phyloP scores from a whole-genome alignment of 768 basidiomycete species.

The Mycena alexandri region DNA sequence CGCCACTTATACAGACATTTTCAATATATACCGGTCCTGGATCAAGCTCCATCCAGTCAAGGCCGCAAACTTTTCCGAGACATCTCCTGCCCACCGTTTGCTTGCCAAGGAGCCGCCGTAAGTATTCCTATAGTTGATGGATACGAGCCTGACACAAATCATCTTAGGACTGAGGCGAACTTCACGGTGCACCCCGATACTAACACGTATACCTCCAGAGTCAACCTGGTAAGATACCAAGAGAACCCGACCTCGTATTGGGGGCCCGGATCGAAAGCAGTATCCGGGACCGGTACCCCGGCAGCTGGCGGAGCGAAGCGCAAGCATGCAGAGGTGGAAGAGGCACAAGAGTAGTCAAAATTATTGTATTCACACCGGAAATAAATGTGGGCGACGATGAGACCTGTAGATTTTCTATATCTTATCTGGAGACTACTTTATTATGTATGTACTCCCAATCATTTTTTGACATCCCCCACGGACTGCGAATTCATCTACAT shows the following conservation, averaged over 20 bases:
- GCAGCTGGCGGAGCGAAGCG: conserved; percentile 54
- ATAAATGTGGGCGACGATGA: not conserved
- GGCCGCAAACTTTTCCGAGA: conserved; percentile 83
- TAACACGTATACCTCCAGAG: conserved; percentile 67
- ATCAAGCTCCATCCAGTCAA: conserved; percentile 86
- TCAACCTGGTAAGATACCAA: conserved; percentile 91
- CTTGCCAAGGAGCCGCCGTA: conserved; percentile 79
- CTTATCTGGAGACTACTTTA: conserved; percentile 1
- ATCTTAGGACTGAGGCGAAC: conserved; percentile 69
- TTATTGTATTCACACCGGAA: not conserved
- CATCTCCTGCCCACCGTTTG: conserved; percentile 77
- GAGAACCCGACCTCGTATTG: conserved; percentile 92
- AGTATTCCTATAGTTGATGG: conserved; percentile 39
- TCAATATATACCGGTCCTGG: conserved; percentile 90
- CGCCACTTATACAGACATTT: conserved; percentile 76
- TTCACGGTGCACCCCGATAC: conserved; percentile 82
- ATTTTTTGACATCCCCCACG: too few species aligned
- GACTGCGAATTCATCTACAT: too few species aligned
- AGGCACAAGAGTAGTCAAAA: conserved; percentile 21
- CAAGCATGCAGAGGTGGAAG: conserved; percentile 48
- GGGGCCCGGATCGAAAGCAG: conserved; percentile 86
- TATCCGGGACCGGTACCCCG: conserved; percentile 44
- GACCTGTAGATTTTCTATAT: not conserved
- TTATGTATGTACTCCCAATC: too few species aligned
- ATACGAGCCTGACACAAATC: not conserved